Base-by-base conservation (phyloP, 164 flowering plant genomes). In the Vitis rupestris region DNA sequence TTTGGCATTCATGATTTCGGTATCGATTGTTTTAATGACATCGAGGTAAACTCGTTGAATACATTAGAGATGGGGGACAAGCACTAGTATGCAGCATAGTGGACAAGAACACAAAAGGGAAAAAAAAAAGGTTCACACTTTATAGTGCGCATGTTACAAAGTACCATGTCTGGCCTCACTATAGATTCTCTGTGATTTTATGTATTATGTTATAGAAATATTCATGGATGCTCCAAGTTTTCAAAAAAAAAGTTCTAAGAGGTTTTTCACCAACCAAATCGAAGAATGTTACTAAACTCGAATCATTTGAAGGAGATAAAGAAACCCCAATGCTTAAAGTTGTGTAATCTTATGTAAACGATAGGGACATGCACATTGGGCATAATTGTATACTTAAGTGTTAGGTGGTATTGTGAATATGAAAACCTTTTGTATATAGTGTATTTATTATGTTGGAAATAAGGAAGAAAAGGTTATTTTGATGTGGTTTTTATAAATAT, bases 1-100 rank as follows among this genome's bases (percentile, higher is more conserved):
- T 89, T 90, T n/a, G 90, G 96, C 1, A 63, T 89, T 15, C 88
- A 86, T 47, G 96, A 93, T 50, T 87, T 89, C 61, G 96, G 87
- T 9, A 75, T 87, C 9, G 89, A 84, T 54, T 82, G 80, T 51
- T 76, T 81, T 71, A 76, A 67, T 31, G 80, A 82, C 44, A 9
- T 75, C 3, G 88, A 81, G 53, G 68, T 79, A 9, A 74, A 61
- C 47, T 51, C 67, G 0, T 7, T 78, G 52, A 70, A 55, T 66
- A 61, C 68, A 15, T 55, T 80, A 59, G 79, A 76, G 50, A 68
- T 75, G 71, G 69, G 70, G 3, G 76, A 75, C 30, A 64, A 79
- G 69, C 72, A 66, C 65, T 76, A 74, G 63, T 63, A 29, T 56
- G 64, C 64, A 27, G 47, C 19, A 44, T 13, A 17, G 13, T 12